Evolutionary conservation across 139 green algal genomes (phyloP), one percentile per base, ranked within the genome.

Genomic region (Picochlorum sp.): DNA sequence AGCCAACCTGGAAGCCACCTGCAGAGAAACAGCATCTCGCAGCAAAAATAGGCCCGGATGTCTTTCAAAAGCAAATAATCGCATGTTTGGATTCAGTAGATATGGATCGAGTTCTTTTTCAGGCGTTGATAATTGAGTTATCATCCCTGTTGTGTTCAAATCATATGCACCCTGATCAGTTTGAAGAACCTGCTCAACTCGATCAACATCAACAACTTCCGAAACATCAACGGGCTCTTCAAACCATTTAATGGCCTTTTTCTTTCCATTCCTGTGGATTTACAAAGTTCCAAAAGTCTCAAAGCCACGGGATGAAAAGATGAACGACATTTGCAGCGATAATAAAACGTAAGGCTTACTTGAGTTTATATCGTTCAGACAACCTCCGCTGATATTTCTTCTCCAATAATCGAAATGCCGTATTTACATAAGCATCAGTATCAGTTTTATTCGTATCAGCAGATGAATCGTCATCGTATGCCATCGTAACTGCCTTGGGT

Each of bases 381-480:
- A 61, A 36, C 25, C 74, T 59, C 39, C 76, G 63, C 51, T 84
- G 66, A 40, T 84, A 86, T 20, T 59, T 60, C 49, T 86, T 86
- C 28, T 86, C 79, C 5, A 64, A 67, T 0, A 43, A 29, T n/a
- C 78, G 53, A 53, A 86, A 86, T 7, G 75, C 78, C 1, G 73
- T 74, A 4, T 13, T 13, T 16, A n/a, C 28, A 14, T 2, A 20
- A 51, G 18, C 18, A 53, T 20, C 22, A 29, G 44, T 24, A 41
- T 45, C 37, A 24, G 9, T n/a, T 47, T n/a, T n/a, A 47, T 47
- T n/a, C n/a, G n/a, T n/a, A n/a, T n/a, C n/a, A n/a, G n/a, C n/a
- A n/a, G n/a, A n/a, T n/a, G n/a, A n/a, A n/a, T n/a, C n/a, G n/a
- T n/a, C n/a, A n/a, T n/a, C n/a, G n/a, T n/a, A n/a, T n/a, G n/a